Evolutionary conservation across 495 filamentous ascomycete genomes (phyloP), one percentile per base, ranked within the genome.

Genomic region (Lophiotrema nucula): DNA sequence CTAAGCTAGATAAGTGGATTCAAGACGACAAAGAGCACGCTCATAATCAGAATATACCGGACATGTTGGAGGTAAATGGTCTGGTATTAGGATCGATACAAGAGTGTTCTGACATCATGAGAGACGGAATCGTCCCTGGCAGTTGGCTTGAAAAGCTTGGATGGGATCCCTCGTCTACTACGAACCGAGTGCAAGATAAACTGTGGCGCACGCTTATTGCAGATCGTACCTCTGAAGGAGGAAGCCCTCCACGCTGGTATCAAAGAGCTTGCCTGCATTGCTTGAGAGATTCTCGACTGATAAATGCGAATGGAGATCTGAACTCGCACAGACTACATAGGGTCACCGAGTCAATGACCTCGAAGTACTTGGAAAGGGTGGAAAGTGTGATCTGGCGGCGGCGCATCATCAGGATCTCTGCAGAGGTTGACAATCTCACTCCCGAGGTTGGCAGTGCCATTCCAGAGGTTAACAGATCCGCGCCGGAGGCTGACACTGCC

Each of bases 171-270:
- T 10, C 1, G 3, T 28, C 4, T 6, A 1, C 1, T 2, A 2
- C 26, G 1, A 48, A 60, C 60, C 53, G 66, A 8, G 31, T 33
- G 63, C 69, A 69, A 0, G 72, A 74, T 10, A 58, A 64, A 11
- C 69, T 76, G 42, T 76, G 72, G 74, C 47, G 74, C 2, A 76
- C 73, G 0, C 26, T 77, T 0, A 72, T 77, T 0, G 73, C 67
- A 25, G 71, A 76, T 56, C 43, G 75, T 19, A 23, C 2, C 6
- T 3, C 39, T 2, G 41, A 56, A 1, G 52, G 52, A 1, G 67
- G 70, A 15, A 59, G 47, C 27, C 46, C 65, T 21, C 56, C 69
- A 24, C 37, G 59, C 12, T 76, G 70, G 54, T 76, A 67, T 62
- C 41, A 47, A 33, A 56, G 58, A 37, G 68, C 61, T 22, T 70